Conservation (phyloP, 2,329 filamentous ascomycete genomes). For the Fusarium sublunatum region DNA sequence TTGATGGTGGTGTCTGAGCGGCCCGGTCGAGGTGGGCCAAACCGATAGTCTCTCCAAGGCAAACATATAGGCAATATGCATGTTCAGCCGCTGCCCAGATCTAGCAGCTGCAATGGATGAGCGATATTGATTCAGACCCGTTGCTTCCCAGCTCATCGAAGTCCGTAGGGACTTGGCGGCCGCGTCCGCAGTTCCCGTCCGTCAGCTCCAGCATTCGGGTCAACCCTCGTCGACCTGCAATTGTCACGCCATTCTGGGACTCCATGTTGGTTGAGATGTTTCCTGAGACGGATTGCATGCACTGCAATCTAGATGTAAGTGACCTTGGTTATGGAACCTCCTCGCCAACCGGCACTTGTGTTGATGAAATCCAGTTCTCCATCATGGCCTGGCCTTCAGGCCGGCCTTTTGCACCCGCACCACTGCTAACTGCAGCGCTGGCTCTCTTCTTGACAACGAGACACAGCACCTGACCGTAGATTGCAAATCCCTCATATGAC, state of each 20-base stretch:
- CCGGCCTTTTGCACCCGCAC: constrained; percentile 33
- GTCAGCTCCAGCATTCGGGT: constrained; percentile 24
- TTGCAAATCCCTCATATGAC: constrained; percentile 93
- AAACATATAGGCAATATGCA: neutral
- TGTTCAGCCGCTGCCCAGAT: constrained; percentile 4
- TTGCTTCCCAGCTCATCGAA: constrained; percentile 18
- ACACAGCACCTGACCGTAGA: constrained; percentile 92
- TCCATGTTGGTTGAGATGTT: constrained; percentile 24
- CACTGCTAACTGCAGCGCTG: constrained; percentile 47
- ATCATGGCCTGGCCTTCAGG: constrained; percentile 73
- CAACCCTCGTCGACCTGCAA: constrained; percentile 19
- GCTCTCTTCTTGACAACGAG: constrained; percentile 82
- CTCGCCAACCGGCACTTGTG: constrained; percentile 68
- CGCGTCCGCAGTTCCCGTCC: constrained; percentile 41
- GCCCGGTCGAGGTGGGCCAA: constrained; percentile 17
- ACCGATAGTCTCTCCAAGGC: constrained; percentile 4
- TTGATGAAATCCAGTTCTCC: constrained; percentile 87
- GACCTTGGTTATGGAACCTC: constrained; percentile 45
- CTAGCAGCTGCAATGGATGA: neutral
- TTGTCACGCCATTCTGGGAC: constrained; percentile 30
- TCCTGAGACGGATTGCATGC: constrained; percentile 19
- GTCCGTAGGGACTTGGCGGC: constrained; percentile 28
- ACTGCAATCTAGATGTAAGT: neutral
- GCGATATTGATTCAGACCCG: constrained; percentile 12
- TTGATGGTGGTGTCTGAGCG: constrained; percentile 32